Base-by-base conservation (phyloP, 768 basidiomycete species). In the Nidula microcarpa region DNA sequence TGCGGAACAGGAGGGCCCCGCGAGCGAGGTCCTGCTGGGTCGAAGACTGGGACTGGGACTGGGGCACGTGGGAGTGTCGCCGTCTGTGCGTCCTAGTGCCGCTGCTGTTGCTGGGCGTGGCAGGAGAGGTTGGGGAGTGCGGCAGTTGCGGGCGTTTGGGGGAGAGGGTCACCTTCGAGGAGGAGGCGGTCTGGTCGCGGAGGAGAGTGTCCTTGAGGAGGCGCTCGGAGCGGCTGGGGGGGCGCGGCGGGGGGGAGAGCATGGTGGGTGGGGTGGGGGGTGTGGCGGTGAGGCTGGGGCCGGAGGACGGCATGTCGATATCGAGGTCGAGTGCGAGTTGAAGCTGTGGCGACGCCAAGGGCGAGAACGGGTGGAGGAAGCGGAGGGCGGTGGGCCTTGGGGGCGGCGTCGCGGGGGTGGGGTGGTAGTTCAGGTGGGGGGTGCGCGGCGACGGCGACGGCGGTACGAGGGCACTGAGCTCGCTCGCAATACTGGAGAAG, bases 191-290 rank as follows among this genome's bases (percentile, higher is more conserved):
- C 46, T 74, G 79, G 58, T 74, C 83, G 46, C 78, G 72, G 32
- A 71, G 66, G 50, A 85, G 75, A 8, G 84, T 76, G 56, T 84
- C 76, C 49, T 83, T 72, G 47, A 85, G 72, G 45, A 85, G 75
- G 8, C 75, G 73, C 59, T 84, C 79, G 4, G 80, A 82, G 52
- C 80, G 73, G 35, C 78, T 78, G 0, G 80, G 68, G 0, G 80
- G 73, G 47, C 76, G 73, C 14, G 64, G 53, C 47, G 65, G 64
- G 6, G 51, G 30, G 47, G 54, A 43, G 43, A 47, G 30, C 32
- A 43, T 35, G 39, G 49, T 16, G 35, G 43, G 49, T 37, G 45
- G 39, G 33, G 34, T 43, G 37, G 11, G 51, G 51, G 34, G 44
- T 37, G 18, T 18, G 17, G 32, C 16, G 14, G 30, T 23, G 46